phyloP scores from a whole-genome alignment of 2,329 filamentous ascomycete genomes.

The Lecanicillium sp. region DNA sequence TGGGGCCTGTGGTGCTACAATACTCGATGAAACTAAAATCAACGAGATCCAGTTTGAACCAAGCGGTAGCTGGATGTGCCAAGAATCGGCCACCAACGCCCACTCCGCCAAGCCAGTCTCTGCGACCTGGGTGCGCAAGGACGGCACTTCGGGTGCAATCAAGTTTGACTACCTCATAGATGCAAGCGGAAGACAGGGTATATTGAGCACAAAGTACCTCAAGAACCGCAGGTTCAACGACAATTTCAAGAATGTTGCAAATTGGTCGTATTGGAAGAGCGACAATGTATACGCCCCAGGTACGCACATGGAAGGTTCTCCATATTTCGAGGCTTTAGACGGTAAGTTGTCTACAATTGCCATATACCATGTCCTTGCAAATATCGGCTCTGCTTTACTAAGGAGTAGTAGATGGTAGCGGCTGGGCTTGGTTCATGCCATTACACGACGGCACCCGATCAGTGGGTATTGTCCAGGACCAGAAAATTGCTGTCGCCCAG shows the following conservation, averaged over 20 bases:
- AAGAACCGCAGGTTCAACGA: conserved; percentile 40
- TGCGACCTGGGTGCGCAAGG: conserved; percentile 25
- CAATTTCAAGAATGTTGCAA: conserved; percentile 40
- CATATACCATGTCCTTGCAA: too few relatives aligned
- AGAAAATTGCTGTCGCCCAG: conserved; percentile 25
- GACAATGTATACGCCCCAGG: conserved; percentile 24
- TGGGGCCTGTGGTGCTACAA: conserved; percentile 27
- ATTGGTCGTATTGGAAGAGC: conserved; percentile 39
- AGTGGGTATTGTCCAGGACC: conserved; percentile 33
- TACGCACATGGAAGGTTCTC: conserved; percentile 25
- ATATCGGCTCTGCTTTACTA: neutral
- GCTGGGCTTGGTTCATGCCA: conserved; percentile 44
- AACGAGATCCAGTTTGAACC: conserved; percentile 22
- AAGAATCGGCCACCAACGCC: too few relatives aligned
- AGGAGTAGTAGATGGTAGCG: conserved; percentile 29
- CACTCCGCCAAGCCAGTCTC: conserved; percentile 25
- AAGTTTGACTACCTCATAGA: conserved; percentile 40
- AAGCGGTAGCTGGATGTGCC: too few relatives aligned
- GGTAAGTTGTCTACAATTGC: too few relatives aligned
- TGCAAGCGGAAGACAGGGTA: conserved; percentile 35
- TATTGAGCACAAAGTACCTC: conserved; percentile 39
- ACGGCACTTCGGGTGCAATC: conserved; percentile 29
- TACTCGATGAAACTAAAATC: conserved; percentile 32
- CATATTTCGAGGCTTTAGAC: conserved; percentile 36
- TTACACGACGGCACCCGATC: conserved; percentile 37